These are phyloP conservation scores for Macadamia tetraphylla DNA, from an alignment of 164 flowering plant species.

Conservation along the genomic window DNA sequence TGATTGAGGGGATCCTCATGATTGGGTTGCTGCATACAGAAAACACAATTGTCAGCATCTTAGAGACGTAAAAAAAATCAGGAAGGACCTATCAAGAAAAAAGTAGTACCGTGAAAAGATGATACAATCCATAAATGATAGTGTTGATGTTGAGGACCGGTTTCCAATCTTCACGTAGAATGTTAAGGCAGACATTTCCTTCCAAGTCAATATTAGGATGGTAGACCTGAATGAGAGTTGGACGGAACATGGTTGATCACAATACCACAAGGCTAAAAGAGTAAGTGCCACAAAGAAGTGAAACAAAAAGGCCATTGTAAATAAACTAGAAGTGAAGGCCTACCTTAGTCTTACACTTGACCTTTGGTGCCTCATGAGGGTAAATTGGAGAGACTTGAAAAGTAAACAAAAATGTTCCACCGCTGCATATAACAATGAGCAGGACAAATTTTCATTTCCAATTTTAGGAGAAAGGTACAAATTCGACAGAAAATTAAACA, in stretches of 20 bases:
- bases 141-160: slow-evolving; percentile 76
- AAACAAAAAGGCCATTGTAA: background rate
- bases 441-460: background rate
- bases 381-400: slow-evolving; percentile 62
- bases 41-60: background rate
- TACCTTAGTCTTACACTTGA: slow-evolving; percentile 83
- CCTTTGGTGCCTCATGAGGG: slow-evolving; percentile 80
- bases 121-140: slow-evolving; percentile 58
- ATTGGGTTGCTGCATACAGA: slow-evolving; percentile 55
- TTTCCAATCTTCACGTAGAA: slow-evolving; percentile 81
- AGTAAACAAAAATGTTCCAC: slow-evolving; percentile 55
- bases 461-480: background rate
- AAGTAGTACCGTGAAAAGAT: slow-evolving; percentile 59
- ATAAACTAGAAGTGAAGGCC: background rate
- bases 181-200: slow-evolving; percentile 83
- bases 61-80: background rate
- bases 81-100: background rate
- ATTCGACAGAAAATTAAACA: background rate
- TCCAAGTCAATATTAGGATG: slow-evolving; percentile 83
- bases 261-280: background rate
- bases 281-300: background rate
- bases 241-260: slow-evolving; percentile 4
- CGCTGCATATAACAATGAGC: slow-evolving; percentile 27
- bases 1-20: slow-evolving; percentile 75
- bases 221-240: slow-evolving; percentile 44